Base-by-base conservation (phyloP, 2,329 filamentous ascomycete genomes). In the Hypocrella siamensis region DNA sequence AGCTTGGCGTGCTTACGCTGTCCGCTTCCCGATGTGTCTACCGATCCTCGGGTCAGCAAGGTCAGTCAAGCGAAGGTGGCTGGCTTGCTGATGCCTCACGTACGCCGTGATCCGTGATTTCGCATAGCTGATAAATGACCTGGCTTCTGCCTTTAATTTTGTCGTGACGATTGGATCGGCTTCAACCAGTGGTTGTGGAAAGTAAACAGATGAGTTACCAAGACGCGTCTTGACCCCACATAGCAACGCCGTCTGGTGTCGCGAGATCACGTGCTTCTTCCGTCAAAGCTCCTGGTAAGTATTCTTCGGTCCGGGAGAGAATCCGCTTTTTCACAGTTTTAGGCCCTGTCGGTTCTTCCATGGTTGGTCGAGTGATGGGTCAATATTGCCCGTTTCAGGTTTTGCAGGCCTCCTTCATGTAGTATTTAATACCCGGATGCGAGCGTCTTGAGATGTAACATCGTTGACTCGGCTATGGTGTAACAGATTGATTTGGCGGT, bases 121-220 rank as follows among this genome's bases (percentile, higher is more conserved):
- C n/a, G n/a, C n/a, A n/a, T n/a, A n/a, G n/a, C n/a, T n/a, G n/a
- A n/a, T n/a, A n/a, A n/a, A n/a, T n/a, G n/a, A n/a, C n/a, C 21
- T 24, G 12, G 21, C 21, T 8, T 12, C 8, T 9, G 21, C 9
- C 12, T 8, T 12, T 3, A 24, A 9, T 12, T 24, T 24, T 24
- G 21, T 24, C 21, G 21, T 12, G 12, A 3, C 21, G 25, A 11
- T 11, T 6, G n/a, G 4, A 26, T n/a, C n/a, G n/a, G n/a, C n/a
- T n/a, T n/a, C n/a, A n/a, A n/a, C n/a, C n/a, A n/a, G n/a, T n/a
- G n/a, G n/a, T n/a, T n/a, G n/a, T n/a, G n/a, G 21, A 31, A 40
- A 43, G 42, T 44, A 43, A 44, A 44, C 40, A 44, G 42, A 37
- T 28, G 26, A 14, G 18, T 12, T 16, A 18, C 15, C n/a, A 32